Conservation (phyloP, 1,284 basidiomycete species). For the Bondarzewia mesenterica region DNA sequence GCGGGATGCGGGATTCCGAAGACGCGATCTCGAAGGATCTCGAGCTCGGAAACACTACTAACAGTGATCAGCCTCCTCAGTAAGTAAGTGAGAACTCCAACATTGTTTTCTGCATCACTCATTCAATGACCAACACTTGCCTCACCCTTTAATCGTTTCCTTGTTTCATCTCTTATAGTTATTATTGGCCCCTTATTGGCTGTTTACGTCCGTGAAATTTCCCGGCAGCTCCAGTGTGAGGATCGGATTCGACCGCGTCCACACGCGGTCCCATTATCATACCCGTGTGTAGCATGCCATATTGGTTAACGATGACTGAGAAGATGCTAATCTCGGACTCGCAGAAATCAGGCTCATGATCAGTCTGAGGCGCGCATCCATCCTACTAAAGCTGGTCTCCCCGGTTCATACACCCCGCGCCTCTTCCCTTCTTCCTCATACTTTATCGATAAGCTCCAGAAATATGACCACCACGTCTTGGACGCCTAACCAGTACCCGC, state of each 20-base stretch:
- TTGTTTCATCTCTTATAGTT: too few relatives aligned
- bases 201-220: background rate
- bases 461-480: conserved; percentile 28
- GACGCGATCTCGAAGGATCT: too few relatives aligned
- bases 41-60: too few relatives aligned
- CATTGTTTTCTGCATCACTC: too few relatives aligned
- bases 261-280: background rate
- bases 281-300: background rate
- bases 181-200: background rate
- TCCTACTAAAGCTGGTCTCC: conserved; percentile 1
- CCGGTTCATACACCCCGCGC: conserved; percentile 1
- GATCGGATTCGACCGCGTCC: background rate
- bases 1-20: too few relatives aligned
- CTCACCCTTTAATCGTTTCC: too few relatives aligned
- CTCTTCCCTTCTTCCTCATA: background rate
- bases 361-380: background rate
- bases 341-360: conserved; percentile 3
- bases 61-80: too few relatives aligned
- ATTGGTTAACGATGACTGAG: background rate
- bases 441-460: conserved; percentile 3
- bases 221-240: background rate
- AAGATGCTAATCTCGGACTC: background rate
- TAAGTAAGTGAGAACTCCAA: too few relatives aligned
- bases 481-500: conserved; percentile 48
- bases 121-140: too few relatives aligned